phyloP scores from a whole-genome alignment of 192 early-diverging fungal genomes.

The Coemansia sp. region DNA sequence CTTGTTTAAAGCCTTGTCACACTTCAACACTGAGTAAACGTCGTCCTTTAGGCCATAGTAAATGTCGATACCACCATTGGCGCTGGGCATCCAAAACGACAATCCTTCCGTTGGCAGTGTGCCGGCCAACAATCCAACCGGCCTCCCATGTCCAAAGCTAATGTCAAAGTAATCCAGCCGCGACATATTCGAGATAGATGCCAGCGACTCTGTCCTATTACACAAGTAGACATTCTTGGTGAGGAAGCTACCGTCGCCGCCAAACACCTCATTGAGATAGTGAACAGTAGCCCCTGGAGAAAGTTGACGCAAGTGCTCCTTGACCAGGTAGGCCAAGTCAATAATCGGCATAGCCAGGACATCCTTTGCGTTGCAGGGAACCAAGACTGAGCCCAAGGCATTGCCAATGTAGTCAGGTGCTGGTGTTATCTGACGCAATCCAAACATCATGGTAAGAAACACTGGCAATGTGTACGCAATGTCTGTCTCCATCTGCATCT shows the following conservation, averaged over 20 bases:
- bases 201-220: conserved; percentile 2
- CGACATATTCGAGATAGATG: conserved; percentile 29
- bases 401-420: conserved; percentile 32
- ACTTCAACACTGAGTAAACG: conserved; percentile 14
- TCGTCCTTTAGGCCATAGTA: background rate
- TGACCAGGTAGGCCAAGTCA: background rate
- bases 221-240: conserved; percentile 7
- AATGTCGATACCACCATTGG: conserved; percentile 18
- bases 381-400: conserved; percentile 17
- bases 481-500: background rate
- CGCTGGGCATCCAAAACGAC: conserved; percentile 19
- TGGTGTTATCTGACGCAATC: conserved; percentile 9
- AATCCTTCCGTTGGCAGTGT: background rate
- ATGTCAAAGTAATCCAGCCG: conserved; percentile 20
- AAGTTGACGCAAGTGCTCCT: background rate
- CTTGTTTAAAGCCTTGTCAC: conserved; percentile 6
- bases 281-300: background rate
- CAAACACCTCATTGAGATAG: background rate
- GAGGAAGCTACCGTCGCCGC: conserved; percentile 4
- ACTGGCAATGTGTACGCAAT: background rate
- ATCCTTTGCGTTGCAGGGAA: conserved; percentile 3
- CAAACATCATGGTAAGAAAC: conserved; percentile 26
- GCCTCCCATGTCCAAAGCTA: conserved; percentile 26
- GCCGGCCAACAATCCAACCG: background rate
- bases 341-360: background rate